These are phyloP conservation scores for Chernovozyma aurita DNA, from an alignment of 1,139 yeast species.

Conservation along the genomic window DNA sequence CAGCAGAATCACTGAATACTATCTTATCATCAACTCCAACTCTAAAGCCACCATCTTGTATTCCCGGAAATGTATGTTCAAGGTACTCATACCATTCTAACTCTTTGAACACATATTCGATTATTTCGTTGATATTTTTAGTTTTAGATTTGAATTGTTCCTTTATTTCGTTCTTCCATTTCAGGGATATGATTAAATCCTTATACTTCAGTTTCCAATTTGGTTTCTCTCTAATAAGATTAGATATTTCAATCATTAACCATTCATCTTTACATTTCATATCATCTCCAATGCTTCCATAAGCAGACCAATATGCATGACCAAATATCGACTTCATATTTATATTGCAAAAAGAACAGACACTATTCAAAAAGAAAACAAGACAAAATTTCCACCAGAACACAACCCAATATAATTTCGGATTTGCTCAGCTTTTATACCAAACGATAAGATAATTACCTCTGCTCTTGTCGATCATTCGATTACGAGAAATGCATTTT, in stretches of 20 bases:
- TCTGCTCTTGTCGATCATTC: no score
- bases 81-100: conserved; percentile 25
- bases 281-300: conserved; percentile 2
- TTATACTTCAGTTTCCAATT: conserved; percentile 30
- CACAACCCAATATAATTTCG: no score
- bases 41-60: conserved; percentile 9
- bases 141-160: conserved; percentile 14
- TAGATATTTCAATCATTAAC: conserved; percentile 20
- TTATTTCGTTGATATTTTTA: conserved; percentile 23
- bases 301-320: conserved; percentile 7
- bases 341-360: background rate
- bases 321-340: background rate
- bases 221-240: conserved; percentile 23
- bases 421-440: no score
- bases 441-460: no score
- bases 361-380: background rate
- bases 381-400: no score
- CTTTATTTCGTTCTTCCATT: conserved; percentile 29
- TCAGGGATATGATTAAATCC: conserved; percentile 19
- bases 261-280: conserved; percentile 20
- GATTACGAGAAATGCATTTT: no score
- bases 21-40: conserved; percentile 11
- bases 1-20: conserved; percentile 8
- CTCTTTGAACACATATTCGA: conserved; percentile 23
- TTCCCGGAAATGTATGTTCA: conserved; percentile 10